phyloP scores from a whole-genome alignment of 768 basidiomycete genomes.

The Phanerochaete carnosa region DNA sequence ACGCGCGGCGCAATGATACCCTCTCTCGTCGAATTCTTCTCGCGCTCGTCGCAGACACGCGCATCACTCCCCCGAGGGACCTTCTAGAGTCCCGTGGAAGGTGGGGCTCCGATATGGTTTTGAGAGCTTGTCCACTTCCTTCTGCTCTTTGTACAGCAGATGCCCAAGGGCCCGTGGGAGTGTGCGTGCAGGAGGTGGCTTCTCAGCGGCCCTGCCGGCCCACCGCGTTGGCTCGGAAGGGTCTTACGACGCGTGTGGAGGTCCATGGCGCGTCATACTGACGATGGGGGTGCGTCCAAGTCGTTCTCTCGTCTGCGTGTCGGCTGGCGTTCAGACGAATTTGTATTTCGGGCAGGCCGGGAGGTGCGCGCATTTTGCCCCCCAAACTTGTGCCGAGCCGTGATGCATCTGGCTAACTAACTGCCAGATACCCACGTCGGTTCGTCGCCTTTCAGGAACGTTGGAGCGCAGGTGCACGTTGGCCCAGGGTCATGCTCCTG shows the following conservation, averaged over 20 bases:
- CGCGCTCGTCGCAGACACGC: background rate
- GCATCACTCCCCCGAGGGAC: background rate
- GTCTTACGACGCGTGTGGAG: background rate
- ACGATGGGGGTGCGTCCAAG: background rate
- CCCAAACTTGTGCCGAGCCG: background rate
- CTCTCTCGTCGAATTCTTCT: background rate
- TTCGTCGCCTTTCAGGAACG: too few species aligned
- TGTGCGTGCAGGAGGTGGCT: background rate
- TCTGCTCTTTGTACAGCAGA: too few species aligned
- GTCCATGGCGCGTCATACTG: background rate
- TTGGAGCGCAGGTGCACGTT: too few species aligned
- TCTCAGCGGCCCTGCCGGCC: background rate
- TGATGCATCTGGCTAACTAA: background rate
- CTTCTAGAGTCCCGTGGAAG: background rate
- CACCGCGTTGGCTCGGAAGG: background rate
- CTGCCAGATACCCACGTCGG: too few species aligned
- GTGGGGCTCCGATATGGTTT: too few species aligned
- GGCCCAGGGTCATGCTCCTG: too few species aligned
- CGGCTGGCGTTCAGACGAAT: background rate
- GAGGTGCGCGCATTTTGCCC: background rate
- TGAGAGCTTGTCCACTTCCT: too few species aligned
- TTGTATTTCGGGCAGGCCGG: background rate
- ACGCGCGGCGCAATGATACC: background rate
- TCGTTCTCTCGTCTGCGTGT: background rate
- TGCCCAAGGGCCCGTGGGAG: too few species aligned